Evolutionary conservation across 345 rosid species (phyloP).

Genomic region (Orychophragmus violaceus): DNA sequence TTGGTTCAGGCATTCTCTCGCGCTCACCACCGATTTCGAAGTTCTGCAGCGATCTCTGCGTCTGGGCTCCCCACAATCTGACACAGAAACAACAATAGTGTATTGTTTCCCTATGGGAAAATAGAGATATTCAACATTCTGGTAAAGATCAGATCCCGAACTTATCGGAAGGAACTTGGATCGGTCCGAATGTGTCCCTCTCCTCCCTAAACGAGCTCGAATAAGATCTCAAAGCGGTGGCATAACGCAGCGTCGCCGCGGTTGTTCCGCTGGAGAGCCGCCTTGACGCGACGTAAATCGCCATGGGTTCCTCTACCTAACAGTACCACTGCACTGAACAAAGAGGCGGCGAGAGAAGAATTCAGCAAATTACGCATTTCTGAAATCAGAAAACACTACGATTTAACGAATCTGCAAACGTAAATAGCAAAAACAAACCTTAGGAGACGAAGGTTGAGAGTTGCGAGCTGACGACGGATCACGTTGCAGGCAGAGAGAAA

Average conservation of each 20-base stretch:
- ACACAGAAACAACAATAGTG: not conserved
- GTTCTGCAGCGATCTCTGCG: conserved; percentile 89
- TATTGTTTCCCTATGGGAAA: not conserved
- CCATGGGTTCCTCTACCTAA: conserved; percentile 41
- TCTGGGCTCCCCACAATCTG: conserved; percentile 97
- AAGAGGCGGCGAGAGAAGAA: conserved; percentile 2
- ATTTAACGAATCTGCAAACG: not conserved
- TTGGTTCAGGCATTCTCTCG: conserved; percentile 92
- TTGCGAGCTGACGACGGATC: conserved; percentile 10
- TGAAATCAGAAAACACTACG: not conserved
- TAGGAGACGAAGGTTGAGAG: conserved; percentile 13
- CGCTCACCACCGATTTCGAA: conserved; percentile 93
- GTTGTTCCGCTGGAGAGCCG: conserved; percentile 48
- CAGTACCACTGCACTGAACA: not conserved
- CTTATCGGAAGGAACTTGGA: conserved; percentile 83
- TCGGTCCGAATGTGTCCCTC: conserved; percentile 89
- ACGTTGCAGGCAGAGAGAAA: not conserved
- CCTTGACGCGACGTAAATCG: conserved; percentile 47
- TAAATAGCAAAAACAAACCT: not conserved
- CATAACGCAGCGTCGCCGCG: conserved; percentile 41
- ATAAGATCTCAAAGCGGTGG: conserved; percentile 44
- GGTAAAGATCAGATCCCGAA: conserved; percentile 31
- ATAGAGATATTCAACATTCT: not conserved
- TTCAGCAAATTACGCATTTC: not conserved
- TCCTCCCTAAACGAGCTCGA: conserved; percentile 67